phyloP scores from a whole-genome alignment of 331 rosid genomes.

The Arachis monticola region DNA sequence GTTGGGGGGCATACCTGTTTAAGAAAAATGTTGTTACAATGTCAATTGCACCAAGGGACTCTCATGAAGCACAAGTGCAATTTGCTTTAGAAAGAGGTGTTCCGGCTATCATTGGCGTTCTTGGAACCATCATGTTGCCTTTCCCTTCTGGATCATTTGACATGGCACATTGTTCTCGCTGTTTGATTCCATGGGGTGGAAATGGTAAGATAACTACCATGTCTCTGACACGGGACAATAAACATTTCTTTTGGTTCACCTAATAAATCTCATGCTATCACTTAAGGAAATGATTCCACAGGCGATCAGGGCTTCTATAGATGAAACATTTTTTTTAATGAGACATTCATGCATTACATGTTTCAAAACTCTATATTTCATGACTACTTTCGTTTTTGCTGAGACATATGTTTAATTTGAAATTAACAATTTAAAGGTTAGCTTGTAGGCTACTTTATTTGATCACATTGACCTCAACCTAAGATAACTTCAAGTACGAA shows the following conservation, averaged over 20 bases:
- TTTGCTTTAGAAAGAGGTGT: conserved; percentile 96
- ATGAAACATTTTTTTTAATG: conserved; percentile 20
- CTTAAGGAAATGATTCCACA: conserved; percentile 10
- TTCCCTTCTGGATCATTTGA: conserved; percentile 79
- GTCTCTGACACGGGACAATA: conserved; percentile 17
- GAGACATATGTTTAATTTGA: conserved; percentile 4
- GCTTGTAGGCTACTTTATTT: conserved; percentile 7
- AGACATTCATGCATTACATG: conserved; percentile 9
- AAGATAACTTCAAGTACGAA: conserved; percentile 13
- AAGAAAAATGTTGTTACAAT: conserved; percentile 71
- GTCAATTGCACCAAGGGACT: conserved; percentile 91
- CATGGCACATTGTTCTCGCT: conserved; percentile 95
- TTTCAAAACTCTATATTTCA: neutral
- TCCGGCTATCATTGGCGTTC: conserved; percentile 86
- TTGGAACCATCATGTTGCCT: conserved; percentile 80
- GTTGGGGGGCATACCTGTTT: conserved; percentile 83
- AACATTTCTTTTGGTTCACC: conserved; percentile 22
- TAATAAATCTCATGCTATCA: conserved; percentile 14
- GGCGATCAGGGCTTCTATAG: neutral
- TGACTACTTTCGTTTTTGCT: conserved; percentile 8
- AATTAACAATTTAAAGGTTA: conserved; percentile 8
- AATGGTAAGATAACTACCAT: conserved; percentile 61
- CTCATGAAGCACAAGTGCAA: conserved; percentile 95
- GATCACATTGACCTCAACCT: neutral
- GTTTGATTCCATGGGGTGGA: conserved; percentile 81